Evolutionary conservation across 2,329 filamentous ascomycete genomes (phyloP).

Genomic region (Fusarium tuaranense): DNA sequence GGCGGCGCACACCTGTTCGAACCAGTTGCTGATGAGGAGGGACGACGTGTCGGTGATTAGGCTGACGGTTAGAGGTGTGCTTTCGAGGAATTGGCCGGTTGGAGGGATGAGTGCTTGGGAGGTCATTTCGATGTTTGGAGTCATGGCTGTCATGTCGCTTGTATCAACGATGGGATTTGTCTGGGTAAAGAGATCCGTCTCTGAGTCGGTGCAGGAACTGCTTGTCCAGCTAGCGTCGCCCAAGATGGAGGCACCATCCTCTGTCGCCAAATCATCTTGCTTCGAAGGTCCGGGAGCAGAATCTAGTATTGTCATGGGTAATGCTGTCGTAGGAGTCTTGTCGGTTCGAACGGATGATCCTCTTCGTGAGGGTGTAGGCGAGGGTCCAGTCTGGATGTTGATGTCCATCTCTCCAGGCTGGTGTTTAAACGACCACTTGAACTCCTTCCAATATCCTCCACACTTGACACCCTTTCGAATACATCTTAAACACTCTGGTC

Average conservation of each 20-base stretch:
- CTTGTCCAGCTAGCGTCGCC: slow-evolving; percentile 27
- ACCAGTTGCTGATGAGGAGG: slow-evolving; percentile 54
- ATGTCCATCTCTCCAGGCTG: slow-evolving; percentile 43
- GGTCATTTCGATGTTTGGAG: slow-evolving; percentile 11
- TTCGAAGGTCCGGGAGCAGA: neutral
- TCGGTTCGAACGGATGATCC: slow-evolving; percentile 21
- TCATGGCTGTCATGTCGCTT: neutral
- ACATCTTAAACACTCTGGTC: slow-evolving; percentile 44
- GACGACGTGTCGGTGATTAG: slow-evolving; percentile 47
- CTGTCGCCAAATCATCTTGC: slow-evolving; percentile 8
- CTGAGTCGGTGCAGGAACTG: slow-evolving; percentile 28
- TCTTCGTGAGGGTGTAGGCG: slow-evolving; percentile 18
- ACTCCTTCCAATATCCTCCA: slow-evolving; percentile 45
- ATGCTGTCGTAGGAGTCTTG: neutral
- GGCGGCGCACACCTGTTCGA: slow-evolving; percentile 53
- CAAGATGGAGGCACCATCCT: slow-evolving; percentile 19
- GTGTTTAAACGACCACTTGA: slow-evolving; percentile 58
- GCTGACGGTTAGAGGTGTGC: slow-evolving; percentile 28
- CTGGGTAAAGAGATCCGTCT: slow-evolving; percentile 25
- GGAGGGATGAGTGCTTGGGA: slow-evolving; percentile 16
- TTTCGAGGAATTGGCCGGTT: slow-evolving; percentile 26
- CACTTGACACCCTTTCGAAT: slow-evolving; percentile 45
- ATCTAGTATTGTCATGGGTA: neutral
- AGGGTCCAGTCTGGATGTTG: slow-evolving; percentile 14
- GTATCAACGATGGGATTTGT: slow-evolving; percentile 11